phyloP scores from a whole-genome alignment of 768 basidiomycete species.

The Cantharellus cinnabarinus region DNA sequence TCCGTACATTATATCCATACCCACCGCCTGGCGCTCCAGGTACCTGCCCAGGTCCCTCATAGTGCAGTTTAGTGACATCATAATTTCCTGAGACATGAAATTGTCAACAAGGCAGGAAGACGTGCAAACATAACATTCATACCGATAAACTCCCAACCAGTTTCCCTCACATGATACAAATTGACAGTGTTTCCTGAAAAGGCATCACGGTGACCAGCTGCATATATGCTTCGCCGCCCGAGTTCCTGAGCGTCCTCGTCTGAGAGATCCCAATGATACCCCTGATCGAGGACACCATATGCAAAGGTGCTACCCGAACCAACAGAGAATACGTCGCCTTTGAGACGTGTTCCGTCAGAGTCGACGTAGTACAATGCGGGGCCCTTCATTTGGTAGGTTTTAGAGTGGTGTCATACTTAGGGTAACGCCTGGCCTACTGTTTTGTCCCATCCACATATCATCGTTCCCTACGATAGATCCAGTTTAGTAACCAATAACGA shows the following conservation, averaged over 20 bases:
- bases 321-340: conserved; percentile 95
- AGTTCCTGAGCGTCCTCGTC: conserved; percentile 91
- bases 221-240: conserved; percentile 82
- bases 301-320: conserved; percentile 97
- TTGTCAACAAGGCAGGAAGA: conserved; percentile 4
- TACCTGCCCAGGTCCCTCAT: conserved; percentile 61
- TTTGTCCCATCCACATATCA: conserved; percentile 99
- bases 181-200: conserved; percentile 94
- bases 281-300: conserved; percentile 97
- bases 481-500: not conserved
- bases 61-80: conserved; percentile 78
- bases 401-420: not conserved
- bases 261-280: conserved; percentile 78
- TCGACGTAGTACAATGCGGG: conserved; percentile 95
- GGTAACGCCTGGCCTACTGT: conserved; percentile 33
- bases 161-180: conserved; percentile 84
- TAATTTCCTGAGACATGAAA: conserved; percentile 48
- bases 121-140: conserved; percentile 12
- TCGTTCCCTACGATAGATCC: conserved; percentile 52
- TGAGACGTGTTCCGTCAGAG: conserved; percentile 85
- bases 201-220: conserved; percentile 90
- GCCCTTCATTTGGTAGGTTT: conserved; percentile 29
- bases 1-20: conserved; percentile 66
- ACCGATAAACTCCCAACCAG: conserved; percentile 96
- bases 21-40: conserved; percentile 42